Evolutionary conservation across 1,139 yeast species (phyloP).

Genomic region (Hansenula anomala): DNA sequence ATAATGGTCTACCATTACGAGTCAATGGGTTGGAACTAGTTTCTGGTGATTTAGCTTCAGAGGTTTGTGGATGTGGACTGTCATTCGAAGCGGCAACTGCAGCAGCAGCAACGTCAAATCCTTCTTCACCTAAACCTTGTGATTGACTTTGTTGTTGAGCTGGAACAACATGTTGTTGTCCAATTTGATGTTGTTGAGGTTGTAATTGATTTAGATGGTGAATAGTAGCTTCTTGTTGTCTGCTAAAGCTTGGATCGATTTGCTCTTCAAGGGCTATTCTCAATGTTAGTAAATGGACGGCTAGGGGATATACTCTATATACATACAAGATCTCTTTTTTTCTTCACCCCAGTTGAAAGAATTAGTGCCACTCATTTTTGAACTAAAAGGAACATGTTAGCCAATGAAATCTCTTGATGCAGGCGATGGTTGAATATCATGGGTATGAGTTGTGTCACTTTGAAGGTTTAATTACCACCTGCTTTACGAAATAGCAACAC

Average conservation of each 20-base stretch:
- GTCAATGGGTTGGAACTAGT: too few species aligned
- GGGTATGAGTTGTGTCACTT: too few species aligned
- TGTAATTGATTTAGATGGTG: constrained; percentile 6
- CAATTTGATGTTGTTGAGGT: constrained; percentile 6
- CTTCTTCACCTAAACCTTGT: constrained; percentile 11
- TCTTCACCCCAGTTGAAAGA: constrained; percentile 11
- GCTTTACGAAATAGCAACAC: too few species aligned
- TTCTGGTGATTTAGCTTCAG: constrained; percentile 9
- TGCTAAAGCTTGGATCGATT: constrained; percentile 20
- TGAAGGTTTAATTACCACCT: too few species aligned
- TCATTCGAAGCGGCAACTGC: constrained; percentile 23
- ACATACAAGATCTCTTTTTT: constrained; percentile 15
- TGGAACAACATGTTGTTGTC: not conserved
- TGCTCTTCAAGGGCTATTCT: constrained; percentile 14
- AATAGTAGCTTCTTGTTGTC: constrained; percentile 9
- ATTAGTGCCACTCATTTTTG: constrained; percentile 10
- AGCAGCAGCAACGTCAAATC: constrained; percentile 25
- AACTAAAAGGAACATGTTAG: too few species aligned
- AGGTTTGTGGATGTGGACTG: constrained; percentile 5
- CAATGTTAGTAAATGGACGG: too few species aligned
- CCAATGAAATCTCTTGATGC: too few species aligned
- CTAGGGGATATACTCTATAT: too few species aligned
- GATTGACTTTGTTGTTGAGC: constrained; percentile 9
- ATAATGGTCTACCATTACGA: constrained; percentile 43
- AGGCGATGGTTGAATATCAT: too few species aligned